These are phyloP conservation scores for Colletotrichum sp. DNA, from an alignment of 2,329 filamentous ascomycete genomes.

Conservation along the genomic window DNA sequence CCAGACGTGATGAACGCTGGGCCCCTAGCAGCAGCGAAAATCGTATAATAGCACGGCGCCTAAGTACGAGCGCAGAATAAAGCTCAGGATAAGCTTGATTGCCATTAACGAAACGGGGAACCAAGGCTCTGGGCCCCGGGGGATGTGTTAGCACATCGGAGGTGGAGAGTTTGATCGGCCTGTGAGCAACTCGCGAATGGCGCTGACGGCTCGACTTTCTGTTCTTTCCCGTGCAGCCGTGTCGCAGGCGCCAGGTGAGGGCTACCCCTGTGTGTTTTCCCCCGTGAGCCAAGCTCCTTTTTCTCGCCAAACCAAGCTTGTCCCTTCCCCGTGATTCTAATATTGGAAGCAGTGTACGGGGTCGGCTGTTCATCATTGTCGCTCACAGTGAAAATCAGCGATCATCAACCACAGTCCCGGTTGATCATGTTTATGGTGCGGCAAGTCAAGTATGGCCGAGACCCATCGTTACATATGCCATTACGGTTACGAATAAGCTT, in stretches of 20 bases:
- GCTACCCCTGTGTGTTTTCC: background rate
- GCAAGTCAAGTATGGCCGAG: background rate
- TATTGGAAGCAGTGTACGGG: background rate
- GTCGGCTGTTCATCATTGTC: background rate
- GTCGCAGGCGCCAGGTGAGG: background rate
- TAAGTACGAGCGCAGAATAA: background rate
- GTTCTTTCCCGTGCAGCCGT: background rate
- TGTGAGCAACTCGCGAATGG: background rate
- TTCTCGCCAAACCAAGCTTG: background rate
- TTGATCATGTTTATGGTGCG: background rate
- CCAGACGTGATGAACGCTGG: background rate
- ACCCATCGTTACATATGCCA: background rate
- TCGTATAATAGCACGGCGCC: background rate
- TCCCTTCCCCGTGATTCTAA: background rate
- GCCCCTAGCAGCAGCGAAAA: background rate
- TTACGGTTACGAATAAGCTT: background rate
- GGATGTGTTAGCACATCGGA: background rate
- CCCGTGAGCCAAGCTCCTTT: background rate
- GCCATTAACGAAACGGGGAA: background rate
- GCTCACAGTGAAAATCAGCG: background rate
- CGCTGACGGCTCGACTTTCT: background rate
- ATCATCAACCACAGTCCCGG: background rate
- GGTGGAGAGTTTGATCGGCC: background rate
- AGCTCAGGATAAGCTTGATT: constrained; percentile 5
- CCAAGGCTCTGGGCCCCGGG: background rate